phyloP scores from a whole-genome alignment of 176 grass and related monocot species.

The Triticum turgidum region DNA sequence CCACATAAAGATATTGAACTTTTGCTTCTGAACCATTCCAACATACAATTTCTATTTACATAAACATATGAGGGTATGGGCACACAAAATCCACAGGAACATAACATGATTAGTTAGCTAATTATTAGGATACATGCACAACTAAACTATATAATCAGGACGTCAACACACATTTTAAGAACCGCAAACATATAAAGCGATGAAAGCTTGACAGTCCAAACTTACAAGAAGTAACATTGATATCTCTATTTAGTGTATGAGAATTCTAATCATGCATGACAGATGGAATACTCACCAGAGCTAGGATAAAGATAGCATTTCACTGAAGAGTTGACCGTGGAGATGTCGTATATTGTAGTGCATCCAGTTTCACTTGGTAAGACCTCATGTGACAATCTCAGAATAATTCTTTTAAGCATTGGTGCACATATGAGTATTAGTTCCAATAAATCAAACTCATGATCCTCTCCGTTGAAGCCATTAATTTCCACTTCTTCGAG shows the following conservation, averaged over 20 bases:
- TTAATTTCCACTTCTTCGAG: neutral
- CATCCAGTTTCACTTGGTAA: neutral
- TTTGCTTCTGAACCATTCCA: neutral
- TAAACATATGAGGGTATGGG: neutral
- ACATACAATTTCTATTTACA: neutral
- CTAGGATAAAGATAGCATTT: neutral
- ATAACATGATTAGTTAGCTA: neutral
- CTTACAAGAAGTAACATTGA: neutral
- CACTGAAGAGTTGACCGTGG: neutral
- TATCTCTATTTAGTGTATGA: neutral
- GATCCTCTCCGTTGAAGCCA: neutral
- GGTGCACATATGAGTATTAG: neutral
- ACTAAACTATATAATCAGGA: neutral
- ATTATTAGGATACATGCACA: neutral
- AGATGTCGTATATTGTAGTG: neutral
- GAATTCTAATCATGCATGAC: neutral
- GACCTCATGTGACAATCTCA: neutral
- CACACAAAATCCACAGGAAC: neutral
- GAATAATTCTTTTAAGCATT: neutral
- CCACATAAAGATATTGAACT: neutral
- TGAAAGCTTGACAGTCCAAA: neutral
- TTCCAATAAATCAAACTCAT: neutral
- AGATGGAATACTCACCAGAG: neutral
- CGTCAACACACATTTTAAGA: neutral
- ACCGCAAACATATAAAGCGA: too few relatives aligned